Base-by-base conservation (phyloP, 805 yeast species). In the Pichia exigua region DNA sequence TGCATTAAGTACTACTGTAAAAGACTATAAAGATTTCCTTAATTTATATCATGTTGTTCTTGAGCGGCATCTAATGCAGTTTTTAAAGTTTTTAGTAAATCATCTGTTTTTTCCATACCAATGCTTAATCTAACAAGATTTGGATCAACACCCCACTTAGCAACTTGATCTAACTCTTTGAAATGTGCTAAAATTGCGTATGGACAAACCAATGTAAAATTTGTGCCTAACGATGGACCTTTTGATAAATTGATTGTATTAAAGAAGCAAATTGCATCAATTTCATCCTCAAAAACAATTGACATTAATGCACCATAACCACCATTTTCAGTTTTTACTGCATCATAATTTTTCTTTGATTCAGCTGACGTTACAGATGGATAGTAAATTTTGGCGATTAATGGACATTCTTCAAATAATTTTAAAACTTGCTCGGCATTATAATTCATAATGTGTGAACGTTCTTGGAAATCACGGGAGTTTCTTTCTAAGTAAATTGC, bases 301-400 rank as follows among this genome's bases (percentile, higher is more conserved):
- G 95, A 86, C 28, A 91, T 73, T 50, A 90, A 73, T 0, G 96
- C 95, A 43, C 97, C 97, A 62, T 90, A 91, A 0, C 97, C 97
- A 28, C 95, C 95, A 21, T 73, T 71, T 7, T 73, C 64, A n/a
- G 80, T 81, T 60, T 79, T 84, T 42, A 87, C 71, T 3, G 69
- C 76, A 57, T 91, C 96, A 65, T 88, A 94, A 66, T 87, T 77
- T 44, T 69, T 64, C 56, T 73, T 79, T 10, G 89, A 73, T 39
- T 45, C 44, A 26, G 21, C 18, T 4, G 71, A 74, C 5, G 73
- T 65, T 41, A 77, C 64, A 8, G 76, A 73, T 15, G 99, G 99
- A 64, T 91, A 88, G 65, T 66, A 88, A 2, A 92, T 77, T 43
- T 76, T 69, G 43, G 81, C 76, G 52, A 92, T 78, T 50, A 86